Evolutionary conservation across 345 rosid genomes (phyloP), one percentile per base, ranked within the genome.

Genomic region (Odontarrhena argentea): DNA sequence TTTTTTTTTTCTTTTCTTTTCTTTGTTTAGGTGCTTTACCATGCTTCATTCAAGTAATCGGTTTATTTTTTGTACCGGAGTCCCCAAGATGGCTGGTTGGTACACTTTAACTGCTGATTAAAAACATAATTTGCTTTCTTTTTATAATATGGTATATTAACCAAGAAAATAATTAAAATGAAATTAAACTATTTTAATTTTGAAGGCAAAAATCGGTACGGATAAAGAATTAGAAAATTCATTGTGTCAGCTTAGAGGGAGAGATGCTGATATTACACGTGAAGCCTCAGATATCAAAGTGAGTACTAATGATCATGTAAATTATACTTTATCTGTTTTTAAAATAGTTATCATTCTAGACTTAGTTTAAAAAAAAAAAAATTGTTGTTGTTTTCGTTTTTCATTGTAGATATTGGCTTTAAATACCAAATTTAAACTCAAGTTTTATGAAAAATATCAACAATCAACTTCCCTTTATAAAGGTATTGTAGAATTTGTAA

Each of bases 31-130:
- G 82, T 55, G 71, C 62, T 45, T 42, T 76, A 47, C 81, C 84
- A 22, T 65, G 76, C 26, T 5, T 62, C 18, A 43, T 84, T 36
- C 86, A 82, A 52, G 65, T 52, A 32, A 18, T 75, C 5, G 82
- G 81, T 24, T 55, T 85, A 30, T 79, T 73, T 56, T 78, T 78
- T 58, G 72, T 85, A 57, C 85, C 89, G 0, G 89, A 85, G 62
- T 85, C 89, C 22, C 89, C 89, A 12, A 76, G 85, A 79, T 84
- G 88, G 86, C 65, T 84, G 79, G 78, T 75, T 57, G 1, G 75
- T 69, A 42, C 42, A 36, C 8, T 10, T 50, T 65, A 18, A 18
- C 22, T 18, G 22, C 22, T 18, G 22, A 18, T 18, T 18, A 18
- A 18, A 18, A 18, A 18, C 22, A 18, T 18, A 18, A 18, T 18